Evolutionary conservation across 2,329 filamentous ascomycete genomes (phyloP), one percentile per base, ranked within the genome.

Genomic region (Pseudogymnoascus sp.): DNA sequence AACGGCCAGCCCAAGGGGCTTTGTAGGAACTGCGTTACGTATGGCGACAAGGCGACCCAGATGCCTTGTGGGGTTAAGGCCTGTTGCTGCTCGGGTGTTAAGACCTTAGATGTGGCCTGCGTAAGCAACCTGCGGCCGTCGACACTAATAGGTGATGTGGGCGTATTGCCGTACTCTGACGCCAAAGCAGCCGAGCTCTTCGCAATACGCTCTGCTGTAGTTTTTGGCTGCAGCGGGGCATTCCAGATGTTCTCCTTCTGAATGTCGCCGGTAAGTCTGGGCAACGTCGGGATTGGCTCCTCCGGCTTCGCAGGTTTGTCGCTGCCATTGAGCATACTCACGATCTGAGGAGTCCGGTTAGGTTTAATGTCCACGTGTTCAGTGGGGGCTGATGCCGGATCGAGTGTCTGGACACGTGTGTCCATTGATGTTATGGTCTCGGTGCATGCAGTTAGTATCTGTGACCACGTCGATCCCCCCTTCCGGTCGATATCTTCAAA

Each of bases 401-500:
- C 59, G 5, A 39, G 34, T 12, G 39, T 61, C 34, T 26, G 83
- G 60, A 96, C 86, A 54, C 90, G 86, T 6, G 76, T 76, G 64
- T 86, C 84, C 60, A 97, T 83, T 10, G 79, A 80, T 67, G 85
- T 84, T 61, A 97, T 80, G 16, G 89, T 81, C 11, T 84, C 82
- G 16, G 93, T 80, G 70, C 90, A 93, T 5, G 87, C 77, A 16
- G 79, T 78, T 66, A 87, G 86, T 59, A 96, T 82, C 70, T 96
- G 91, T 7, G 86, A 85, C 90, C 91, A 96, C 68, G 90, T 87
- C 0, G 90, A 83, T 0, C 89, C 91, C 51, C 88, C 89, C 62
- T 85, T 85, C 65, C 92, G 88, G 69, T 96, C 91, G 66, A 96
- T 90, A 69, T 97, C 93, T 64, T 87, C 85, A 75, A 90, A 97